Base-by-base conservation (phyloP, 768 basidiomycete species). In the Mycena olivaceomarginata region DNA sequence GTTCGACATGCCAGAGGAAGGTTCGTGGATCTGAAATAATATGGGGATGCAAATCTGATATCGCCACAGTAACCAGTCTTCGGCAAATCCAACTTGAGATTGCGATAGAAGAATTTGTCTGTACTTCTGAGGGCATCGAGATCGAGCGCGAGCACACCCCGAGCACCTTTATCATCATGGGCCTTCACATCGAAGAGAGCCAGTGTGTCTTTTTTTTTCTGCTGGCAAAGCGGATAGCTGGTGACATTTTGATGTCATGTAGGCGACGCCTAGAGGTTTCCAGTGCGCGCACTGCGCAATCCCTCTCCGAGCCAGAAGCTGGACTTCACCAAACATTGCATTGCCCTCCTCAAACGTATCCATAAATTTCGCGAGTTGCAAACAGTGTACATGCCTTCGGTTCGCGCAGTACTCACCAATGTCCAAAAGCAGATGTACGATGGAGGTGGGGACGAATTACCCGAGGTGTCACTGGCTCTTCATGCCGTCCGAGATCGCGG, bases 401-500 rank as follows among this genome's bases (percentile, higher is more conserved):
- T 51, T 2, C 48, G 48, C 2, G 48, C 13, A 12, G 16, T 51
- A 6, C 16, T 51, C 6, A 15, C 48, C 18, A 16, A 13, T 18
- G 48, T 1, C 6, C 48, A 51, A 18, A 12, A 18, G 16, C 13
- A 51, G 18, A 18, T 51, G 11, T 51, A 15, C 18, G 48, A 51
- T 51, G 16, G 13, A 12, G 6, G 18, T 18, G 48, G 48, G 13
- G 48, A 51, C 15, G 6, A 51, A 16, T 12, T 51, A 12, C 48
- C 48, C 15, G 48, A 51, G 48, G 48, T 16, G 48, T 9, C 48
- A 6, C 48, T n/a, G 48, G 15, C 48, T 51, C 11, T 62, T 70
- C 46, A 45, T 70, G 57, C 69, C 69, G 31, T 70, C 59, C 1
- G 69, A 70, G 37, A 46, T 51, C 16, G 11, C 15, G 9, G 48